Base-by-base conservation (phyloP, 2,329 filamentous ascomycete genomes). In the Colletotrichum chlorophyti region DNA sequence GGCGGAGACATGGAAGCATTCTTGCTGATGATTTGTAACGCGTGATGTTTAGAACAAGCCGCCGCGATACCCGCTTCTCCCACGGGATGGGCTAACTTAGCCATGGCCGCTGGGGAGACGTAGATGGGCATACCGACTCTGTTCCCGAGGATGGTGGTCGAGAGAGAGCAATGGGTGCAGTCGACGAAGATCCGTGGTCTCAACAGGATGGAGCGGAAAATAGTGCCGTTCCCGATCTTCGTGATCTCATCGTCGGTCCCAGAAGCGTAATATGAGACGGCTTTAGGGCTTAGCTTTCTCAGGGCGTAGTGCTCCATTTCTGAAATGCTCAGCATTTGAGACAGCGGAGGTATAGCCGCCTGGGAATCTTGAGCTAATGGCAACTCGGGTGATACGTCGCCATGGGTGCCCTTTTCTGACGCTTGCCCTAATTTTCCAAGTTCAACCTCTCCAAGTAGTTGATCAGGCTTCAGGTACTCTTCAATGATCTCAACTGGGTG, bases 201-300 rank as follows among this genome's bases (percentile, higher is more conserved):
- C 5, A 96, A 81, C 3, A 96, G 79, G 65, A 96, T 93, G 60
- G 85, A 83, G 32, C 83, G 83, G 71, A 92, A 96, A 21, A 90
- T 88, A 21, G 79, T 73, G 67, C 86, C 89, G 77, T 96, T 96
- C 72, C 88, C 83, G n/a, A 72, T 71, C 70, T 96, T 96, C 60
- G 88, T 89, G 64, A 84, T 71, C 29, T 91, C 79, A 71, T 96
- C 91, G 71, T 96, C 92, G 49, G 83, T 80, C 2, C 90, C 91
- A 1, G 91, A 95, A 73, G 84, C 93, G 76, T 96, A 96, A 76
- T 96, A 96, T 45, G 90, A 90, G 89, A 90, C 94, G 49, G 88
- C 90, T 74, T 93, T 94, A 62, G 84, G 81, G 64, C 83, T 88
- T 47, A 96, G 84, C 62, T 87, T 86, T 66, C 86, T 87, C 35